Evolutionary conservation across 306 rosid genomes (phyloP), one percentile per base, ranked within the genome.

Genomic region (Betula pendula): DNA sequence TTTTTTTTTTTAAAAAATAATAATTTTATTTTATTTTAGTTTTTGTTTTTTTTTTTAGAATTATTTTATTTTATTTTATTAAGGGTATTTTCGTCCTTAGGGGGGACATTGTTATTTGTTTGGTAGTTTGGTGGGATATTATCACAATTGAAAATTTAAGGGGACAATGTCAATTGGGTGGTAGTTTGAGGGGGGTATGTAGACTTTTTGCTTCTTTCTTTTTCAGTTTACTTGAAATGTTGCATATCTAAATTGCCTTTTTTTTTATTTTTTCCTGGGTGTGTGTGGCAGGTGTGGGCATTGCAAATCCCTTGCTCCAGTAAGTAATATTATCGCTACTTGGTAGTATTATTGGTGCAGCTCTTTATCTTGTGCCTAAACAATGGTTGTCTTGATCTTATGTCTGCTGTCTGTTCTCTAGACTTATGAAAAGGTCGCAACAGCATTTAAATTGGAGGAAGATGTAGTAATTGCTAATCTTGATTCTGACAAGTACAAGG

Each of bases 231-330:
- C 31, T 65, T 33, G 70, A 58, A 42, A 17, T 65, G 42, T 68
- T 68, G 44, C 47, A 68, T 74, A 45, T 75, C 67, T 42, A 45
- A 74, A 55, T 77, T 19, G 19, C 31, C 40, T 55, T 50, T 66
- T 22, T 44, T 63, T 71, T 24, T n/a, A n/a, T n/a, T 29, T 69
- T 38, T 51, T 14, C 58, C 59, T n/a, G 29, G 70, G 33, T 52
- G 45, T 73, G 22, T 71, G 42, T 90, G 82, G 49, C 80, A 95
- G 98, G 98, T 95, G 98, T 76, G 93, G 96, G 80, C 98, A 95
- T 76, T 95, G 98, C 91, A 90, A 95, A 84, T 77, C 84, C 75
- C 96, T 95, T 84, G 96, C 97, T 81, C 85, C 94, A 47, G 97
- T 95, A 89, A 88, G 96, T n/a, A 75, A 75, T 59, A 8, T 68